Conservation (phyloP, 805 yeast species). For the Metschnikowia picachoensis region DNA sequence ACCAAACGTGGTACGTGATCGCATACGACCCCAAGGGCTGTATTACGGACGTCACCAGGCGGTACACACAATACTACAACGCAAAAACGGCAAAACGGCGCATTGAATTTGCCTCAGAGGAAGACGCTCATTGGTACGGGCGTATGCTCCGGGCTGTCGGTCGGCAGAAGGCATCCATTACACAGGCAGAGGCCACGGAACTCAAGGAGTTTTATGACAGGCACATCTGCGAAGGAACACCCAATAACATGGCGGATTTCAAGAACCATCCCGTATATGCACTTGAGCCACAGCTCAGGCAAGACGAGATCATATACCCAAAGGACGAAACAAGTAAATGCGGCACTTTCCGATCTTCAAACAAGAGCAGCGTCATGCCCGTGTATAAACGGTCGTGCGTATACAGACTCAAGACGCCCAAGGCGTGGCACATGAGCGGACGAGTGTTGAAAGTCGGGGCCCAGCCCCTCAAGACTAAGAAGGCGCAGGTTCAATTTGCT, state of each 20-base stretch:
- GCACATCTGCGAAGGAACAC: slow-evolving; percentile 79
- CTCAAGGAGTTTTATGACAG: slow-evolving; percentile 56
- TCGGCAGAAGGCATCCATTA: slow-evolving; percentile 22
- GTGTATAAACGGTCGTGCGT: slow-evolving; percentile 71
- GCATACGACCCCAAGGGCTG: slow-evolving; percentile 68
- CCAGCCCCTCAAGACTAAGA: slow-evolving; percentile 48
- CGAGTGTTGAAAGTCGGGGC: slow-evolving; percentile 68
- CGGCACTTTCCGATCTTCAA: slow-evolving; percentile 58
- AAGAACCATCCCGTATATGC: slow-evolving; percentile 85
- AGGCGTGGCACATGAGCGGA: slow-evolving; percentile 84
- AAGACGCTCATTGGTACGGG: slow-evolving; percentile 60
- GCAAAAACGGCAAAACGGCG: slow-evolving; percentile 74
- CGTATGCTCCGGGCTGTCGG: slow-evolving; percentile 36
- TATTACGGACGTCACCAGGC: slow-evolving; percentile 77
- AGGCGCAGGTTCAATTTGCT: slow-evolving; percentile 16
- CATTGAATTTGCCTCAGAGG: slow-evolving; percentile 52
- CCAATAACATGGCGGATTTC: slow-evolving; percentile 77
- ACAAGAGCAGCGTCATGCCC: slow-evolving; percentile 36
- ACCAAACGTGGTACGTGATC: slow-evolving; percentile 67
- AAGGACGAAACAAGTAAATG: slow-evolving; percentile 51
- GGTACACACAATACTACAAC: slow-evolving; percentile 70
- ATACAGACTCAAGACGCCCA: slow-evolving; percentile 60
- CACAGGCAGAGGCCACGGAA: slow-evolving; percentile 50
- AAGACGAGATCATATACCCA: slow-evolving; percentile 70
- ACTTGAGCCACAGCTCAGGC: slow-evolving; percentile 66